Percentiles rank a stretch among this genome's conserved stretches.
phyloP scores from a whole-genome alignment of 257 asterid species.

The Solanum etuberosum region DNA sequence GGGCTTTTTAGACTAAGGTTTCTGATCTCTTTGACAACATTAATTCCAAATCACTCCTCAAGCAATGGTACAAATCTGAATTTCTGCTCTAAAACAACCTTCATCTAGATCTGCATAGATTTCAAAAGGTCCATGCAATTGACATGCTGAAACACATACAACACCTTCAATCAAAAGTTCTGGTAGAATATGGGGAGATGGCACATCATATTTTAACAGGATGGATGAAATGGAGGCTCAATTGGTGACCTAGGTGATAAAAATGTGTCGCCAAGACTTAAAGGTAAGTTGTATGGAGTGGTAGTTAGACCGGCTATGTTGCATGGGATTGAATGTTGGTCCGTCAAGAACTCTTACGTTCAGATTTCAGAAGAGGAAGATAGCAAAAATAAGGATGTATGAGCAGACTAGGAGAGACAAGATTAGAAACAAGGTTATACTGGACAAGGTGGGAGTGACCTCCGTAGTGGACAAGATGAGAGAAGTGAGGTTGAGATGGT shows the following conservation, averaged over 20 bases:
- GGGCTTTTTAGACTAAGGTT: not conserved
- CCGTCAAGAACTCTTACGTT: not conserved
- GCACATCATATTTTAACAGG: not conserved
- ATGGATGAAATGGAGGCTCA: not conserved
- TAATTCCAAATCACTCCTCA: not conserved
- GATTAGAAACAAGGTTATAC: not conserved
- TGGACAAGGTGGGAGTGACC: not conserved
- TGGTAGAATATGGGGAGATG: not conserved
- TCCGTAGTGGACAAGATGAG: not conserved
- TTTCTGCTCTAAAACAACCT: not conserved
- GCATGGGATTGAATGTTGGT: not conserved
- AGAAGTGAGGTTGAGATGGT: not conserved
- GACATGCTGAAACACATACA: not conserved
- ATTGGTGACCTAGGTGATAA: not conserved
- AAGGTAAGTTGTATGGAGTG: not conserved
- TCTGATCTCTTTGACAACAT: not conserved
- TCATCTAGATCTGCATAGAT: not conserved
- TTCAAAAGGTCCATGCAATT: not conserved
- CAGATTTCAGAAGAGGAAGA: not conserved
- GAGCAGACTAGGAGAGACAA: not conserved
- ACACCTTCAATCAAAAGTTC: not conserved
- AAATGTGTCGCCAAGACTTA: not conserved
- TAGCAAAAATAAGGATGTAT: not conserved
- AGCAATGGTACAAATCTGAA: not conserved
- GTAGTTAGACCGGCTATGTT: not conserved